These are phyloP conservation scores for Pascua sp. DNA, from an alignment of 1,284 basidiomycete species.

Conservation along the genomic window DNA sequence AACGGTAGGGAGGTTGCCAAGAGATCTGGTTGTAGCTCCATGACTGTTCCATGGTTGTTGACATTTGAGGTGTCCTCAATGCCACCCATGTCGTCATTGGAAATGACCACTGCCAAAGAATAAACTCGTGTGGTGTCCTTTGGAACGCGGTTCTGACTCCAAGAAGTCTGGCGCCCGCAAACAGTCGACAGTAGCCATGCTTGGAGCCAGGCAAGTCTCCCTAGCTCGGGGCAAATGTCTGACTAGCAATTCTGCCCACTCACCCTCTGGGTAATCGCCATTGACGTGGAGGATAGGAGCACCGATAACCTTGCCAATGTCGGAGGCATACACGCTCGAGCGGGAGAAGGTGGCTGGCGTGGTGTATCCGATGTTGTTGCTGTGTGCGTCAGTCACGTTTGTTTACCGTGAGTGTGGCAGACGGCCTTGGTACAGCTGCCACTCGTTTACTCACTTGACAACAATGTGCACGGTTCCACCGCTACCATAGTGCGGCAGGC, in stretches of 20 bases:
- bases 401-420: too few relatives aligned
- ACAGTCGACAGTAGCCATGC: neutral
- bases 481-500: constrained; percentile 80
- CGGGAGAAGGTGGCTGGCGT: constrained; percentile 76
- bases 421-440: neutral
- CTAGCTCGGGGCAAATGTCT: neutral
- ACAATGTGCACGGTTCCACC: constrained; percentile 85
- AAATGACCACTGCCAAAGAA: too few relatives aligned
- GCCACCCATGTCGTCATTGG: too few relatives aligned
- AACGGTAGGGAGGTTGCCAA: too few relatives aligned
- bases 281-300: constrained; percentile 88
- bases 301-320: constrained; percentile 83
- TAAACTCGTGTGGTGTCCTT: neutral
- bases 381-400: neutral
- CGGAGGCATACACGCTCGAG: constrained; percentile 82
- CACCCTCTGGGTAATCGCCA: constrained; percentile 83
- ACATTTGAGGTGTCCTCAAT: too few relatives aligned
- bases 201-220: constrained; percentile 16
- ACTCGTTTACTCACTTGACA: constrained; percentile 66
- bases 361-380: constrained; percentile 76
- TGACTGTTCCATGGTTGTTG: too few relatives aligned
- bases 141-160: neutral
- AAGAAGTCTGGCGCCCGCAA: neutral
- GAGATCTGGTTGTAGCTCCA: too few relatives aligned
- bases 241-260: constrained; percentile 4